Percentiles rank a stretch among this genome's conserved stretches.
phyloP scores from a whole-genome alignment of 441 rosid genomes.

The Jatropha multifida region DNA sequence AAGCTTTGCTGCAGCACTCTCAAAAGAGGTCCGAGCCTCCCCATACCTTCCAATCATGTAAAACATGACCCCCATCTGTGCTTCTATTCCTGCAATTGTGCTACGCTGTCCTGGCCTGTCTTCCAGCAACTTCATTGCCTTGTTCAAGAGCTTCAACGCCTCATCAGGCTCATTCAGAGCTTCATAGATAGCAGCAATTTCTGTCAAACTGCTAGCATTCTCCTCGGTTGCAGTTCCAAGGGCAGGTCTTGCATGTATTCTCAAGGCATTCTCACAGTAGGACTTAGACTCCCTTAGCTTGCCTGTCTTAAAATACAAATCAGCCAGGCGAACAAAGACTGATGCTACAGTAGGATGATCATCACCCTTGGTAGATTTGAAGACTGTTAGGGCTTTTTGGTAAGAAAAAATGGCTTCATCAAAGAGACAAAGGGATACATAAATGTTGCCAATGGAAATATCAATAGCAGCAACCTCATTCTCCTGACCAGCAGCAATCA shows the following conservation, averaged over 20 bases:
- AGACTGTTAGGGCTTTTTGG: slow-evolving; percentile 91
- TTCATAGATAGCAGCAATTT: slow-evolving; percentile 84
- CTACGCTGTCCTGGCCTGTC: slow-evolving; percentile 86
- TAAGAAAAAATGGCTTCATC: slow-evolving; percentile 94
- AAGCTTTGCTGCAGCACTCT: slow-evolving; percentile 68
- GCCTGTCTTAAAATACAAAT: slow-evolving; percentile 80
- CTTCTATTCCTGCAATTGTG: slow-evolving; percentile 89
- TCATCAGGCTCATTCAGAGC: slow-evolving; percentile 88
- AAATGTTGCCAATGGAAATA: slow-evolving; percentile 83
- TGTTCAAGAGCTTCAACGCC: slow-evolving; percentile 79
- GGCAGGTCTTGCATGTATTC: slow-evolving; percentile 77
- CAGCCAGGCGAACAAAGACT: slow-evolving; percentile 83
- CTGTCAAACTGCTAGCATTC: slow-evolving; percentile 79
- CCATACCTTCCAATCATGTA: slow-evolving; percentile 75
- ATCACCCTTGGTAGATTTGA: slow-evolving; percentile 82
- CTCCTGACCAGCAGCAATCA: slow-evolving; percentile 84
- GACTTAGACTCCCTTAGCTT: slow-evolving; percentile 90
- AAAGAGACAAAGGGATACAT: slow-evolving; percentile 73
- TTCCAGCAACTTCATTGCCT: slow-evolving; percentile 73
- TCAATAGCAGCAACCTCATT: slow-evolving; percentile 92
- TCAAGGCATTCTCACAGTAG: slow-evolving; percentile 81
- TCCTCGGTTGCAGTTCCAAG: slow-evolving; percentile 80
- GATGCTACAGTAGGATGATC: slow-evolving; percentile 78
- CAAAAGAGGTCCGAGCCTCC: slow-evolving; percentile 73
- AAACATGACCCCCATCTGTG: slow-evolving; percentile 92